Evolutionary conservation across 306 rosid species (phyloP), one percentile per base, ranked within the genome.

Genomic region (Albizia julibrissin): DNA sequence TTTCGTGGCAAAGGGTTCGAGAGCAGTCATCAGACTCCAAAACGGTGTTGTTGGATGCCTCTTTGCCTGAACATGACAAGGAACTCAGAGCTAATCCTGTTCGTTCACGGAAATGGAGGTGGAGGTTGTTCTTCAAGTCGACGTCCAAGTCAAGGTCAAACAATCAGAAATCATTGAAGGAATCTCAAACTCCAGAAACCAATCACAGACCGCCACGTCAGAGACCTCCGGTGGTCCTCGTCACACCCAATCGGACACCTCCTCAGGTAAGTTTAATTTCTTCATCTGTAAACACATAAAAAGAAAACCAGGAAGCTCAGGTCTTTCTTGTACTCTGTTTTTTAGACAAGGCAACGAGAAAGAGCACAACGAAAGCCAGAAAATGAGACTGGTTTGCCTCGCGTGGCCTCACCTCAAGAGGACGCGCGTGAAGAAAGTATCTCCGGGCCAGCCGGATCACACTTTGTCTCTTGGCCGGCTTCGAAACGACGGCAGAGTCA

Each of bases 21-120:
- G 18, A 47, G 70, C 87, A 82, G 21, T 75, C 91, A 6, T 72
- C 92, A 6, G 18, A 83, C 59, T 24, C 72, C 77, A 88, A 87
- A 87, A 89, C 92, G 85, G 92, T 86, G 75, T 93, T 95, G 83
- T 54, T 92, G 52, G 88, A 85, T 75, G 2, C 87, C 49, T 83
- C 87, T 42, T 50, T 80, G 7, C 24, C 84, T 6, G 79, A 76
- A 2, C 47, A 31, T 15, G 40, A 29, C 29, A 31, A 66, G 34
- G 8, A 61, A 67, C 27, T 10, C 6, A 54, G n/a, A 33, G 62
- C 19, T 4, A 15, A 47, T n/a, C 43, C 54, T 50, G 61, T 62
- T 37, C 49, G 33, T 49, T 15, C 69, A 81, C 19, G 74, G n/a
- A 88, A 15, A 15, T 15, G 40, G 69, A 64, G 21, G 42, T 29